Evolutionary conservation across 2,329 filamentous ascomycete genomes (phyloP).

Genomic region (Colletotrichum caudatum): DNA sequence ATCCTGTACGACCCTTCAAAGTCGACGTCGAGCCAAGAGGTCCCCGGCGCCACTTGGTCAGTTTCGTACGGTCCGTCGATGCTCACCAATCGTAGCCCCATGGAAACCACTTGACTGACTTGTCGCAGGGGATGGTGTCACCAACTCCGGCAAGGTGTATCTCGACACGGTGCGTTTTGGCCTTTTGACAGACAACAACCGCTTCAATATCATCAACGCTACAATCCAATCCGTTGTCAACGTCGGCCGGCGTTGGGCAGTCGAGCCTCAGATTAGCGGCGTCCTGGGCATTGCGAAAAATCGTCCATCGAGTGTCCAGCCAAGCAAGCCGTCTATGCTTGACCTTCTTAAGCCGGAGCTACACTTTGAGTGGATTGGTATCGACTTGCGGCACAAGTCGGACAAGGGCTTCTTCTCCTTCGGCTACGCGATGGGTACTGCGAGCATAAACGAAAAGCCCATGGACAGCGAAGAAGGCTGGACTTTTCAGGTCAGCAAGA

Average conservation of each 20-base stretch:
- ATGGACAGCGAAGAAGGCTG: constrained; percentile 50
- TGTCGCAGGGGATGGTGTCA: constrained; percentile 57
- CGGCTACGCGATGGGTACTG: constrained; percentile 53
- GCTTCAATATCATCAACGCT: constrained; percentile 57
- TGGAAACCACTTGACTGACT: constrained; percentile 8
- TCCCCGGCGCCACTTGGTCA: constrained; percentile 61
- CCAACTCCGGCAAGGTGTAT: constrained; percentile 62
- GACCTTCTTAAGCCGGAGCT: constrained; percentile 58
- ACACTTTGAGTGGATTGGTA: constrained; percentile 59
- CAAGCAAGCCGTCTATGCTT: constrained; percentile 58
- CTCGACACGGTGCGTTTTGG: constrained; percentile 63
- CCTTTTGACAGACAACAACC: constrained; percentile 32
- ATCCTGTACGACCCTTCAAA: constrained; percentile 58
- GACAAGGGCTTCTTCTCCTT: constrained; percentile 54
- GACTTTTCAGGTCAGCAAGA: constrained; percentile 64
- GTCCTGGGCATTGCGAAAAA: constrained; percentile 65
- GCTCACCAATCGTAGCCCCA: constrained; percentile 42
- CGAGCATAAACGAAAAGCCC: constrained; percentile 22
- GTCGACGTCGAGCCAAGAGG: constrained; percentile 57
- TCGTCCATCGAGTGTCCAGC: constrained; percentile 58
- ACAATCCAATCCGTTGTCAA: constrained; percentile 62
- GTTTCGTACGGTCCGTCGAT: constrained; percentile 61
- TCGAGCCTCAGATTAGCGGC: constrained; percentile 58
- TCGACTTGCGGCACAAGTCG: constrained; percentile 54
- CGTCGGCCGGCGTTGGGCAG: constrained; percentile 58